Evolutionary conservation across 202 grass and related monocot species (phyloP).

Genomic region (Zizania palustris): DNA sequence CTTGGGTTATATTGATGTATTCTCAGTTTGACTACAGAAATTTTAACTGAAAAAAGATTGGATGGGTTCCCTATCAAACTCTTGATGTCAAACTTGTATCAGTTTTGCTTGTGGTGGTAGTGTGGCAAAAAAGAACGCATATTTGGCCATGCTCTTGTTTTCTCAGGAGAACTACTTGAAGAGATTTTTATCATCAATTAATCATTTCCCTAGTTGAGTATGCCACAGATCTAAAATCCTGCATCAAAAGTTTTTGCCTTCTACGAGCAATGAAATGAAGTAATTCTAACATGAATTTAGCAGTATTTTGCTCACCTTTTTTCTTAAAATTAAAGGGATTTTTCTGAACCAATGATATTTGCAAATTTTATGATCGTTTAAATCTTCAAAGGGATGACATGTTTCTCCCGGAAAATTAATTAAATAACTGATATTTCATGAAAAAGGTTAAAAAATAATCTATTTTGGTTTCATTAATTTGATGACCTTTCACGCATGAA

Average conservation of each 20-base stretch:
- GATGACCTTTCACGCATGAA: background rate
- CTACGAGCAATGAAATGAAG: background rate
- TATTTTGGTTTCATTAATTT: background rate
- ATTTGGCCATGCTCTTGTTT: conserved; percentile 9
- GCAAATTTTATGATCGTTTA: background rate
- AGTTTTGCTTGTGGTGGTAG: conserved; percentile 31
- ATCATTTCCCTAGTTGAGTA: background rate
- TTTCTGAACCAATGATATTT: background rate
- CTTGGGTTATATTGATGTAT: conserved; percentile 12
- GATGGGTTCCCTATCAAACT: background rate
- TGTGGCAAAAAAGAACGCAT: conserved; percentile 8
- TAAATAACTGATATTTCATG: too few species aligned
- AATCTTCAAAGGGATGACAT: background rate
- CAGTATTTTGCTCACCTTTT: background rate
- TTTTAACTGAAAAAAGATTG: conserved; percentile 14
- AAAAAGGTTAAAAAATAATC: too few species aligned
- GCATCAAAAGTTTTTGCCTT: background rate
- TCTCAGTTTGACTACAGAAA: background rate
- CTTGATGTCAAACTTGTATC: conserved; percentile 10
- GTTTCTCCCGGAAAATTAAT: too few species aligned
- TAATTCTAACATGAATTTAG: background rate
- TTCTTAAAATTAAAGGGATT: background rate
- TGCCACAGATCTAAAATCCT: background rate
- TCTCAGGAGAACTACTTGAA: background rate
- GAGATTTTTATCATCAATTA: background rate